These are phyloP conservation scores for Lepidium aucheri DNA, from an alignment of 345 rosid genomes.

Conservation along the genomic window DNA sequence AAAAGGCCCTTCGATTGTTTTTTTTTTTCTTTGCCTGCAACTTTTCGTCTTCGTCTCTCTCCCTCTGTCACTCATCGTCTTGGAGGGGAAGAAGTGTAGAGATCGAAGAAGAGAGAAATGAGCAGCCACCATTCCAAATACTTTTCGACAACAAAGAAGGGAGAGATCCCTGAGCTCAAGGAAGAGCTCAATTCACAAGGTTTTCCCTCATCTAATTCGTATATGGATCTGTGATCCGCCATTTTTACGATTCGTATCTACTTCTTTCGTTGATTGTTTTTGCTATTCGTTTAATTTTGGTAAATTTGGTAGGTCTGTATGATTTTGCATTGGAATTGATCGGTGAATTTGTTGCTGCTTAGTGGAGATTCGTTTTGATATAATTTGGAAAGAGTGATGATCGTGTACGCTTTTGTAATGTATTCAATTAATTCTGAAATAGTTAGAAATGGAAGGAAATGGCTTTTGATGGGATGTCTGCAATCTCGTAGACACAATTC, in stretches of 20 bases:
- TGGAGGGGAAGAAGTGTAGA: background rate
- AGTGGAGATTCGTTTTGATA: background rate
- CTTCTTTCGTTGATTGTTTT: background rate
- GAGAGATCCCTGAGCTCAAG: constrained; percentile 95
- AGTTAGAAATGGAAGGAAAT: background rate
- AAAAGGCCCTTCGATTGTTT: background rate
- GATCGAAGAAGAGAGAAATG: constrained; percentile 35
- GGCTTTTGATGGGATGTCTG: background rate
- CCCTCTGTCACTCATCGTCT: background rate
- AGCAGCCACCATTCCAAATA: constrained; percentile 98
- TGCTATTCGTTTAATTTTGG: background rate
- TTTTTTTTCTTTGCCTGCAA: background rate
- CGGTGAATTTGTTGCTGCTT: background rate
- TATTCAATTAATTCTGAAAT: background rate
- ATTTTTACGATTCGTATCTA: background rate
- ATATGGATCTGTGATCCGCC: constrained; percentile 19
- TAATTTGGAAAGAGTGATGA: background rate
- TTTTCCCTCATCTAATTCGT: constrained; percentile 9
- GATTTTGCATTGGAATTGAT: constrained; percentile 15
- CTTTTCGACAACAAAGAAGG: constrained; percentile 94
- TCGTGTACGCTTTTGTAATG: background rate
- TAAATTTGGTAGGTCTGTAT: constrained; percentile 28
- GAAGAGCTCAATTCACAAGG: constrained; percentile 98
- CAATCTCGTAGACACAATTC: background rate
- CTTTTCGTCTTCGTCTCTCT: background rate